Conservation (phyloP, 202 grass and related monocot genomes). For the Brachypodium distachyon region DNA sequence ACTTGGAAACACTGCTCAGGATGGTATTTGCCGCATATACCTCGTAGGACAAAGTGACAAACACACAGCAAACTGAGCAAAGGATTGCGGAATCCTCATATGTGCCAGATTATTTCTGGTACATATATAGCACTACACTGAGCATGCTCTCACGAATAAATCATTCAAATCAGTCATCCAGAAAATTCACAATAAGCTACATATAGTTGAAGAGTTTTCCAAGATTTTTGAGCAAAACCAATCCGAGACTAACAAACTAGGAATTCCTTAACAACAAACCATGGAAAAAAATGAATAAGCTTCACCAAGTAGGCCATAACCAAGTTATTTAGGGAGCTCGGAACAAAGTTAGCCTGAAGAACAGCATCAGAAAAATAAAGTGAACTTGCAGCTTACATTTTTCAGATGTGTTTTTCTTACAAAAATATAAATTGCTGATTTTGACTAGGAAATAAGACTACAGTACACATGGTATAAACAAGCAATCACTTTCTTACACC, state of each 20-base stretch:
- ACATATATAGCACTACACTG: background rate
- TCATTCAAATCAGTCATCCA: background rate
- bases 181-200: background rate
- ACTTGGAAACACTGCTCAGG: background rate
- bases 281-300: background rate
- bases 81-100: background rate
- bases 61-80: background rate
- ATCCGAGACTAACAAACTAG: background rate
- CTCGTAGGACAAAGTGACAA: background rate
- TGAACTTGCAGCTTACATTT: background rate
- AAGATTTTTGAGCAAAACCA: background rate
- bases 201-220: background rate
- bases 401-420: background rate
- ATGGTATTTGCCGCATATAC: background rate
- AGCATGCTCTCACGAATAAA: background rate
- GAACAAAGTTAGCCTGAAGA: background rate
- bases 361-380: background rate
- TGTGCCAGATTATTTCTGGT: background rate
- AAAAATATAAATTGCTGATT: background rate
- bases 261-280: background rate
- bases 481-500: slow-evolving; percentile 4
- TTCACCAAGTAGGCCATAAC: background rate
- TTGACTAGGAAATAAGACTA: background rate
- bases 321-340: background rate
- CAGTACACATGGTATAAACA: slow-evolving; percentile 31